Evolutionary conservation across 176 grass and related monocot genomes (phyloP).

Genomic region (Pharus latifolius): DNA sequence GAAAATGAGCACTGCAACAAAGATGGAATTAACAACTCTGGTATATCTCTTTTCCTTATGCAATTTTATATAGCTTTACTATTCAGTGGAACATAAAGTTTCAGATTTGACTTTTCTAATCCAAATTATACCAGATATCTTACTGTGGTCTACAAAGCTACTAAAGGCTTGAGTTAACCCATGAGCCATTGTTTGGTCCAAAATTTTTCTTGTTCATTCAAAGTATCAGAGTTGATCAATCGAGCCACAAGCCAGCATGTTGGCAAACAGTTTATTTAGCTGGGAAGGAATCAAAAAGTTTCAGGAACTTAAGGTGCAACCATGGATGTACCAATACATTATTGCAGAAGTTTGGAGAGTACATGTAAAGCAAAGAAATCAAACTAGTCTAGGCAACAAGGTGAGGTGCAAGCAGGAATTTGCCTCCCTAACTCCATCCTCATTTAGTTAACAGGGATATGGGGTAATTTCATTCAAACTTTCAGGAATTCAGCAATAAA

Average conservation of each 20-base stretch:
- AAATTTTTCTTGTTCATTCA: neutral
- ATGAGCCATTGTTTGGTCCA: neutral
- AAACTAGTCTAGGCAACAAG: neutral
- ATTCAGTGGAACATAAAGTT: neutral
- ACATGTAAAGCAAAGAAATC: neutral
- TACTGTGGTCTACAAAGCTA: neutral
- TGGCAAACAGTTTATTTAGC: neutral
- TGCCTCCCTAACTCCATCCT: neutral
- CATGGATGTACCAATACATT: neutral
- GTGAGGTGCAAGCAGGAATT: neutral
- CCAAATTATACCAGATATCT: neutral
- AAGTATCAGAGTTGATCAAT: neutral
- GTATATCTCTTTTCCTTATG: neutral
- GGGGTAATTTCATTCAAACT: neutral
- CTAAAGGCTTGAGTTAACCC: neutral
- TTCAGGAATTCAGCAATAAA: neutral
- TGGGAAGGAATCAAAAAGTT: neutral
- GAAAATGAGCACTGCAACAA: conserved; percentile 1
- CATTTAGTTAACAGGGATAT: neutral
- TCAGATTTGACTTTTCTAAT: neutral
- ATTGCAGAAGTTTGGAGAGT: neutral
- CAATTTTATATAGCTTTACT: neutral
- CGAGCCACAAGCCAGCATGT: neutral
- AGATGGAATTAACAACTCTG: neutral
- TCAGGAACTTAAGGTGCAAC: neutral